Conservation (phyloP, 2,329 filamentous ascomycete species). For the Chrysoporthe austroafricana region DNA sequence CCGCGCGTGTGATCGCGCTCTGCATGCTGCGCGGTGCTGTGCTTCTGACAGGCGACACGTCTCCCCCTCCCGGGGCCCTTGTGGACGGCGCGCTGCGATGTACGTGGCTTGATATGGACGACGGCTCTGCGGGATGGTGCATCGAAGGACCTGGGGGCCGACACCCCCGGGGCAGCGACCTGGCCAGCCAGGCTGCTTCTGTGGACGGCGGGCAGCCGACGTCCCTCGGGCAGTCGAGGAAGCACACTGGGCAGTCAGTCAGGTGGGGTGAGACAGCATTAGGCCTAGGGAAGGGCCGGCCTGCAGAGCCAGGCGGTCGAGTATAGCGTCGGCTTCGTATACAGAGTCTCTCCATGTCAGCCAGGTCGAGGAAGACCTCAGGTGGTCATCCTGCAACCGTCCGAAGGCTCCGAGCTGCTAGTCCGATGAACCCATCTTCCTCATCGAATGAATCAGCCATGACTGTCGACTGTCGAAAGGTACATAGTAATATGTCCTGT, state of each 20-base stretch:
- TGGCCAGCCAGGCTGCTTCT: not conserved
- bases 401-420: too few relatives aligned
- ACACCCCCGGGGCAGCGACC: too few relatives aligned
- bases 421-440: too few relatives aligned
- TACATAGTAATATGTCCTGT: not conserved
- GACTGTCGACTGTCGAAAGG: too few relatives aligned
- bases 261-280: constrained; percentile 27
- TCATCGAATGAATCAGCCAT: too few relatives aligned
- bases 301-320: too few relatives aligned
- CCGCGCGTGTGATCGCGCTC: constrained; percentile 37
- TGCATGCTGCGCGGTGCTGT: not conserved
- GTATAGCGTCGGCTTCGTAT: too few relatives aligned
- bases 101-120: not conserved
- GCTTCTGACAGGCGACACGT: not conserved
- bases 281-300: not conserved
- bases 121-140: not conserved
- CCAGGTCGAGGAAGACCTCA: too few relatives aligned
- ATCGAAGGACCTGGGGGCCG: too few relatives aligned
- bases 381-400: too few relatives aligned
- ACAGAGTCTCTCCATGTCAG: too few relatives aligned
- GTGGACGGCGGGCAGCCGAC: not conserved
- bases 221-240: not conserved
- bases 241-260: not conserved
- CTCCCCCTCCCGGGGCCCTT: too few relatives aligned
- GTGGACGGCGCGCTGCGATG: not conserved